phyloP scores from a whole-genome alignment of 306 rosid species.

The Rosa persica region DNA sequence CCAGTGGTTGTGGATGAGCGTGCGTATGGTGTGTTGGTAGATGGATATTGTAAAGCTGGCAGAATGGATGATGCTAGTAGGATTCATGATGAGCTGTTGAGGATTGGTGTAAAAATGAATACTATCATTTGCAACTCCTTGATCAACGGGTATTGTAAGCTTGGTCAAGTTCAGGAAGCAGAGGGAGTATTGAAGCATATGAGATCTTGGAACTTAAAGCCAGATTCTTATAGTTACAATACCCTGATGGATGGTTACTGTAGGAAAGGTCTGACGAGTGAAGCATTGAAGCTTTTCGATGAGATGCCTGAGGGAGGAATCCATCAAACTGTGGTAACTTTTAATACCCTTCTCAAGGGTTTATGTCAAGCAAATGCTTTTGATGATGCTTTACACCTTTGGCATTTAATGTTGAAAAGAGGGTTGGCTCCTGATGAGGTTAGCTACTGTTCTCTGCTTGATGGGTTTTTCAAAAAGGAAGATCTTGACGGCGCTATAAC shows the following conservation, averaged over 20 bases:
- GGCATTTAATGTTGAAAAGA: slow-evolving; percentile 58
- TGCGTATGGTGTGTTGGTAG: slow-evolving; percentile 61
- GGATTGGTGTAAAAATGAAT: slow-evolving; percentile 59
- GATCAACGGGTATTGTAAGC: slow-evolving; percentile 72
- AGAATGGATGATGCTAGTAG: slow-evolving; percentile 71
- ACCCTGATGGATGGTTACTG: slow-evolving; percentile 46
- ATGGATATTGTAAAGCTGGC: slow-evolving; percentile 66
- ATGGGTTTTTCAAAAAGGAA: slow-evolving; percentile 65
- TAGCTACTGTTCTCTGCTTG: slow-evolving; percentile 72
- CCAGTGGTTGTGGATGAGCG: slow-evolving; percentile 51
- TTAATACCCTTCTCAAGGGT: slow-evolving; percentile 72
- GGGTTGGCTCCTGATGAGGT: slow-evolving; percentile 65
- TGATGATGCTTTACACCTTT: slow-evolving; percentile 56
- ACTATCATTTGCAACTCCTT: slow-evolving; percentile 66
- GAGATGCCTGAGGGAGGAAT: slow-evolving; percentile 60
- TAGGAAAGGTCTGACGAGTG: slow-evolving; percentile 27
- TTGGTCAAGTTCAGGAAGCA: slow-evolving; percentile 44
- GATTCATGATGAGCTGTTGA: slow-evolving; percentile 61
- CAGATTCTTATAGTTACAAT: slow-evolving; percentile 50
- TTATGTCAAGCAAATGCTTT: slow-evolving; percentile 44
- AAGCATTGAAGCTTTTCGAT: slow-evolving; percentile 54
- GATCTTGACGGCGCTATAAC: slow-evolving; percentile 46
- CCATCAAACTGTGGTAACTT: slow-evolving; percentile 57
- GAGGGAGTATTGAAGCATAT: slow-evolving; percentile 48
- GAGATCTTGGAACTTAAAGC: slow-evolving; percentile 50